These are phyloP conservation scores for Talaromyces amestolkiae DNA, from an alignment of 2,329 filamentous ascomycete genomes.

Conservation along the genomic window DNA sequence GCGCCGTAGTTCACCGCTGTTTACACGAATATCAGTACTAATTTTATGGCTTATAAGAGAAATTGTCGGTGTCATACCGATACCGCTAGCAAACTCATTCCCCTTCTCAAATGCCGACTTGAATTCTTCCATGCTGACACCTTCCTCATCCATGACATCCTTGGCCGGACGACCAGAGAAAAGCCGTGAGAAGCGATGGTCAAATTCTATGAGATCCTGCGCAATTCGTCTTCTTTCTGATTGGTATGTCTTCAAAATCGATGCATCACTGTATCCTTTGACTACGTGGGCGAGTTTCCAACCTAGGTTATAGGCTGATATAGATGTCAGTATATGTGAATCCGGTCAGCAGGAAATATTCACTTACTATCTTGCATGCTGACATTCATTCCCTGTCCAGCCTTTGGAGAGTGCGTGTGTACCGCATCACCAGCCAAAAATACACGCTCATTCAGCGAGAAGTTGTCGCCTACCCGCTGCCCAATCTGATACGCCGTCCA, in stretches of 20 bases:
- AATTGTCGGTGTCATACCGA: not conserved
- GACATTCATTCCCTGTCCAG: conserved; percentile 36
- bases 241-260: conserved; percentile 31
- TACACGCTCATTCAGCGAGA: conserved; percentile 57
- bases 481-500: conserved; percentile 68
- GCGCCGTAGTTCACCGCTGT: not conserved
- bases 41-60: too few species aligned
- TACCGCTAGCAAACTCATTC: not conserved
- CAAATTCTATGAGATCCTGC: conserved; percentile 32
- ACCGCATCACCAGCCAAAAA: conserved; percentile 70
- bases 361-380: conserved; percentile 36
- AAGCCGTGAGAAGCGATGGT: conserved; percentile 43
- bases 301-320: conserved; percentile 31
- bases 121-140: not conserved
- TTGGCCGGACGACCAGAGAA: not conserved
- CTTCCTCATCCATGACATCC: conserved; percentile 1
- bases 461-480: conserved; percentile 60
- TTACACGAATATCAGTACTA: not conserved
- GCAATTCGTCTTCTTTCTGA: conserved; percentile 33
- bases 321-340: not conserved
- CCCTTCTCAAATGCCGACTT: not conserved
- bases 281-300: conserved; percentile 35
- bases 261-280: conserved; percentile 26
- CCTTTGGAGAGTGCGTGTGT: conserved; percentile 37
- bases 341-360: not conserved